Conservation (phyloP, 2,329 filamentous ascomycete species). For the Hypomyces rosellus region DNA sequence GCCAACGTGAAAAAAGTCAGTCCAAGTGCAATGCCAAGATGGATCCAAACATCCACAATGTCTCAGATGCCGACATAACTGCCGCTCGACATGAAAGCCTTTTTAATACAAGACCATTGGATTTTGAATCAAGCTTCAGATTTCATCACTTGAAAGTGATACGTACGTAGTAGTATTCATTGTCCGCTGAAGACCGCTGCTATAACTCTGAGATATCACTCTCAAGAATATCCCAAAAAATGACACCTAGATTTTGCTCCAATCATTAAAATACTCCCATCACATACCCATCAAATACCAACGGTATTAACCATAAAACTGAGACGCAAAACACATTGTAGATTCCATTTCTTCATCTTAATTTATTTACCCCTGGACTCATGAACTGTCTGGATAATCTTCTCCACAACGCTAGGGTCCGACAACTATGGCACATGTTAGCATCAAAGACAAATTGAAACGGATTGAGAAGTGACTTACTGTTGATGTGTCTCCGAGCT, state of each 20-base stretch:
- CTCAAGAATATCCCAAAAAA: not conserved
- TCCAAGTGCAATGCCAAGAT: no score
- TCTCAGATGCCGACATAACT: no score
- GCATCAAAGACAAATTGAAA: not conserved
- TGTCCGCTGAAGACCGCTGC: not conserved
- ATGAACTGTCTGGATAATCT: constrained; percentile 80
- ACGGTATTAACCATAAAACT: constrained; percentile 8
- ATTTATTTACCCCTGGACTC: constrained; percentile 48
- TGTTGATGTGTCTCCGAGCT: constrained; percentile 87
- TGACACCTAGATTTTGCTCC: constrained; percentile 6
- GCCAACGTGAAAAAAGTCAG: no score
- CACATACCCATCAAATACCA: not conserved
- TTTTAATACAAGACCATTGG: no score
- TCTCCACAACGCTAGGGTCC: constrained; percentile 81
- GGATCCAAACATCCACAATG: no score
- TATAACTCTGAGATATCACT: constrained; percentile 3
- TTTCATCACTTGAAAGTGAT: no score
- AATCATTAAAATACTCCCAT: not conserved
- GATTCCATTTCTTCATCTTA: not conserved
- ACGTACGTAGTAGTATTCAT: no score
- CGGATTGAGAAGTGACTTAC: constrained; percentile 43
- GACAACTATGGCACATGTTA: constrained; percentile 55
- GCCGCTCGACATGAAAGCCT: no score
- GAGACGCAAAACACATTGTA: constrained; percentile 3
- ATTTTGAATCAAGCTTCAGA: no score